Evolutionary conservation across 306 rosid species (phyloP).

Genomic region (Cucurbita moschata): DNA sequence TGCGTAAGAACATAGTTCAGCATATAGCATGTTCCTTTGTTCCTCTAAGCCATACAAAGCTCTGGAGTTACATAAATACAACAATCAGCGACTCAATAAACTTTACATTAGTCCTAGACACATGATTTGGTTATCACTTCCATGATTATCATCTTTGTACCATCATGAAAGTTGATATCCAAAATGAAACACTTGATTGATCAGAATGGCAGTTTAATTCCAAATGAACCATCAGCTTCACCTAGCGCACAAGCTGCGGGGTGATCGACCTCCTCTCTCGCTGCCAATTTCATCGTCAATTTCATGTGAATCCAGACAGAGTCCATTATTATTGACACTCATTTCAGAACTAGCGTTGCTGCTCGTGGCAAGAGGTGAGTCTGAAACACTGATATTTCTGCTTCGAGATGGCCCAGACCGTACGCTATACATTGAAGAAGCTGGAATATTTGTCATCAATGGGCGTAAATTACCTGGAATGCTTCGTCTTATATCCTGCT

Average conservation of each 20-base stretch:
- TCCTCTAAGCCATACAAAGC: constrained; percentile 16
- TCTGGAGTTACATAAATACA: constrained; percentile 24
- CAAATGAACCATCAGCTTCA: constrained; percentile 12
- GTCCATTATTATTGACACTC: constrained; percentile 83
- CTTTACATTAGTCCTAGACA: constrained; percentile 38
- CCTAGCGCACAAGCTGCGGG: constrained; percentile 53
- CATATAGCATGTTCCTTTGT: constrained; percentile 27
- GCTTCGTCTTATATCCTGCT: constrained; percentile 80
- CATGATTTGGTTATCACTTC: constrained; percentile 29
- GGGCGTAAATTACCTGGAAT: constrained; percentile 85
- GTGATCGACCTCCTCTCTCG: constrained; percentile 62
- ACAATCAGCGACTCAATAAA: constrained; percentile 24
- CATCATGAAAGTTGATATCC: constrained; percentile 18
- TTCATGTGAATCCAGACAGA: constrained; percentile 58
- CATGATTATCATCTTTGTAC: constrained; percentile 15
- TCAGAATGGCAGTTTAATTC: not conserved
- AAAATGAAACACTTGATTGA: not conserved
- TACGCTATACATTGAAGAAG: constrained; percentile 90
- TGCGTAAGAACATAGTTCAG: constrained; percentile 22
- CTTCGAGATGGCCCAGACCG: constrained; percentile 76
- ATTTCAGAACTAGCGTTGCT: constrained; percentile 91
- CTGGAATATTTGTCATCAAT: constrained; percentile 90
- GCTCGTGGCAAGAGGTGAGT: constrained; percentile 88
- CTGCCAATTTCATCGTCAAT: constrained; percentile 68
- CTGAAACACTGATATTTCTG: constrained; percentile 67